Base-by-base conservation (phyloP, 441 rosid genomes). In the Isatis lusitanica region DNA sequence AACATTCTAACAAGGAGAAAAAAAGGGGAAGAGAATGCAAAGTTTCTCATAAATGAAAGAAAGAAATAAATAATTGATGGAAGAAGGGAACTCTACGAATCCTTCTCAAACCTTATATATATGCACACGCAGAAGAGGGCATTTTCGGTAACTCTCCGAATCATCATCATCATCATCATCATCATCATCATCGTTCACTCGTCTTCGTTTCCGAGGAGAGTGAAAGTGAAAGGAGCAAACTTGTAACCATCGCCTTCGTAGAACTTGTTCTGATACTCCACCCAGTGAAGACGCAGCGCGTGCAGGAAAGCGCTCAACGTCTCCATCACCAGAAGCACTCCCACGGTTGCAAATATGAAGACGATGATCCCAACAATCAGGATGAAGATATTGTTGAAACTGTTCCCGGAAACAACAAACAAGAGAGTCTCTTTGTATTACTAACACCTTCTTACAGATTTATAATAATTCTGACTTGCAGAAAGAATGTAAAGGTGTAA, bases 241-340 rank as follows among this genome's bases (percentile, higher is more conserved):
- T 88, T 89, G 81, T 90, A 92, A 38, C 99, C 98, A 47, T 88
- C 92, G 53, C 98, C 99, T 80, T 92, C 97, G 39, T 89, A 95
- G 81, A 90, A 94, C 82, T 92, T 95, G 87, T 88, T 92, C 65
- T 89, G 93, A 83, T 89, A 94, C 77, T 94, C 98, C 61, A 94
- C 97, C 98, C 99, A 88, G 82, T 92, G 99, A 78, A 94, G 99
- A 68, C 98, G 87, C 81, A 94, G 76, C 0, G 99, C 98, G 74
- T 89, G 99, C 3, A 90, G 86, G 83, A 95, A 93, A 4, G 98
- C 98, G 63, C 98, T 91, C 11, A 95, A 88, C 36, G 99, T 95
- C 78, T 95, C 98, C 98, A 95, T 92, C 74, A 95, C 90, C 10
- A 95, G 91, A 80, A 92, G 69, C 44, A 95, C 97, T 12, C 94